These are phyloP conservation scores for Colletotrichum sp. DNA, from an alignment of 2,329 filamentous ascomycete genomes.

Conservation along the genomic window DNA sequence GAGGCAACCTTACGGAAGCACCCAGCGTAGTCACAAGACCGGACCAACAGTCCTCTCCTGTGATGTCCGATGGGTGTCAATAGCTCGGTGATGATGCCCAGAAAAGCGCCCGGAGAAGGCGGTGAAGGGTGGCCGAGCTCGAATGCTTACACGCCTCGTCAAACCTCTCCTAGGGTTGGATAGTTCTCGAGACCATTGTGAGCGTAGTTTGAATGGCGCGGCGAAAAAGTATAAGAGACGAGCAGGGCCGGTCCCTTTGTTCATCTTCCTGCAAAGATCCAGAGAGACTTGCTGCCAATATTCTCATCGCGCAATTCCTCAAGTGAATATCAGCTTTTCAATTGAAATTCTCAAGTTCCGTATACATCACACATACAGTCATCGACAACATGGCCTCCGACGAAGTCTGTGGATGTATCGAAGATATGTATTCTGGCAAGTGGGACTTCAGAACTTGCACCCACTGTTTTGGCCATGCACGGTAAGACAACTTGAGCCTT, in stretches of 20 bases:
- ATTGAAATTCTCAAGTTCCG: not conserved
- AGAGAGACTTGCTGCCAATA: not conserved
- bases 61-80: not conserved
- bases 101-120: not conserved
- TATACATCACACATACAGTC: not conserved
- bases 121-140: not conserved
- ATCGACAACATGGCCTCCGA: constrained; percentile 1
- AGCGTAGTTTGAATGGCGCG: not conserved
- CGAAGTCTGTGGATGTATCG: constrained; percentile 24
- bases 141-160: not conserved
- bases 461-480: constrained; percentile 7
- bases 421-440: constrained; percentile 10
- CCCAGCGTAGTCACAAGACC: constrained; percentile 5
- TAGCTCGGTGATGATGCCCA: not conserved
- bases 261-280: not conserved
- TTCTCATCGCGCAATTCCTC: not conserved
- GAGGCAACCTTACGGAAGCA: constrained; percentile 11
- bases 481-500: not conserved
- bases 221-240: not conserved
- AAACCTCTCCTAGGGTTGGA: not conserved
- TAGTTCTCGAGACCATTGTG: not conserved
- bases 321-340: not conserved
- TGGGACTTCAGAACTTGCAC: constrained; percentile 18
- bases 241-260: not conserved
- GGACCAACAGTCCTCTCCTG: not conserved